Evolutionary conservation across 2,329 filamentous ascomycete species (phyloP).

Genomic region (Alternaria sp.): DNA sequence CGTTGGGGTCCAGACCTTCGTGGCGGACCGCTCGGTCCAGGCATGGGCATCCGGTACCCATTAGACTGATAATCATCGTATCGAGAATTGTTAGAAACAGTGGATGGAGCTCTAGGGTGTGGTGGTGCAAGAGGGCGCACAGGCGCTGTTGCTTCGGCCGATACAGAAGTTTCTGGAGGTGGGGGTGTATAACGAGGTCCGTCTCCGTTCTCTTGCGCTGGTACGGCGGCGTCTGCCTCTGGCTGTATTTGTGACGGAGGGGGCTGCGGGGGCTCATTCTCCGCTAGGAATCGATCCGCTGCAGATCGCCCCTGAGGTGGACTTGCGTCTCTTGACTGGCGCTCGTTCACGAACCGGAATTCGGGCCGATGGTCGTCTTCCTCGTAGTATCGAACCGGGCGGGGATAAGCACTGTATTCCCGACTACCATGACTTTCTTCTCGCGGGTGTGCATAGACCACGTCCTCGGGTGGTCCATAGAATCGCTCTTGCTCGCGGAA

Average conservation of each 20-base stretch:
- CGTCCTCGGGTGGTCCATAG: slow-evolving; percentile 38
- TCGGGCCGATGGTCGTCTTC: slow-evolving; percentile 35
- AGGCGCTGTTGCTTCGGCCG: slow-evolving; percentile 28
- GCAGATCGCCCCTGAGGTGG: slow-evolving; percentile 38
- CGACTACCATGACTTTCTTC: slow-evolving; percentile 38
- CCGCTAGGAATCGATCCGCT: slow-evolving; percentile 49
- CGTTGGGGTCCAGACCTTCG: slow-evolving; percentile 43
- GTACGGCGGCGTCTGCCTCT: slow-evolving; percentile 26
- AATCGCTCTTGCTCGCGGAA: slow-evolving; percentile 48
- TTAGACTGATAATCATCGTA: slow-evolving; percentile 39
- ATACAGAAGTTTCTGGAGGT: slow-evolving; percentile 27
- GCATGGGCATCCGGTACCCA: slow-evolving; percentile 39
- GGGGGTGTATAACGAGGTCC: slow-evolving; percentile 44
- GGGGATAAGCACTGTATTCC: slow-evolving; percentile 40
- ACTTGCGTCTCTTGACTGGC: slow-evolving; percentile 33
- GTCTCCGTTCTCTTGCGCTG: slow-evolving; percentile 39
- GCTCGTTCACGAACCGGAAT: slow-evolving; percentile 36
- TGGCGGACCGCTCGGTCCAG: slow-evolving; percentile 34
- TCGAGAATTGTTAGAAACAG: slow-evolving; percentile 46
- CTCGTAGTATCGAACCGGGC: slow-evolving; percentile 42
- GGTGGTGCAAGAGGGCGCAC: slow-evolving; percentile 29
- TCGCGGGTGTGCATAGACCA: slow-evolving; percentile 42
- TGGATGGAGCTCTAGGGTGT: slow-evolving; percentile 39
- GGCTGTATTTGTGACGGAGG: slow-evolving; percentile 20
- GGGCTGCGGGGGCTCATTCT: slow-evolving; percentile 30